phyloP scores from a whole-genome alignment of 2,329 filamentous ascomycete genomes.

The Lachnellula hyalina region DNA sequence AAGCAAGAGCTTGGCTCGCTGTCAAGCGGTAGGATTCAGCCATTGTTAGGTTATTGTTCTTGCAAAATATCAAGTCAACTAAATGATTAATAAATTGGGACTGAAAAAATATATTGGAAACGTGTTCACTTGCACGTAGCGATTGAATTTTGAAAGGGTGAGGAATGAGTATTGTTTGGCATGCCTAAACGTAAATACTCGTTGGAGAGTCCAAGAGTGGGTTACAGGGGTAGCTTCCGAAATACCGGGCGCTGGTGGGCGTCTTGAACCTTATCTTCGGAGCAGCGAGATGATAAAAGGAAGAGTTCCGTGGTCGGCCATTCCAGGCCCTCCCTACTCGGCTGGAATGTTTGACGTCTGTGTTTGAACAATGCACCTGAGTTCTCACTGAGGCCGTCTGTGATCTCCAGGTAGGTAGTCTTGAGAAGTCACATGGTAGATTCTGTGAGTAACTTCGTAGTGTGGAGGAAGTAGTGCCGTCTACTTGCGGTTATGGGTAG shows the following conservation, averaged over 20 bases:
- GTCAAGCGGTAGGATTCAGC: constrained; percentile 36
- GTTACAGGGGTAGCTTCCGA: background rate
- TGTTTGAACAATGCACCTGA: background rate
- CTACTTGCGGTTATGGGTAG: too few species aligned
- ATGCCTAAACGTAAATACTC: background rate
- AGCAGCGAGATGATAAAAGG: constrained; percentile 8
- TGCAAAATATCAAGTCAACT: background rate
- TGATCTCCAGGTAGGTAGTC: background rate
- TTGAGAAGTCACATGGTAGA: background rate
- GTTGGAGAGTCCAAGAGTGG: constrained; percentile 13
- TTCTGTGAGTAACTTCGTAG: too few species aligned
- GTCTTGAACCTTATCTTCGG: constrained; percentile 11
- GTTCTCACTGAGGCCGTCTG: background rate
- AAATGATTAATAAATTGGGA: background rate
- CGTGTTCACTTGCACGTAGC: too few species aligned
- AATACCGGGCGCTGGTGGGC: background rate
- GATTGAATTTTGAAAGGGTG: too few species aligned
- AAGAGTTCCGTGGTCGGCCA: background rate
- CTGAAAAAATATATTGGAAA: too few species aligned
- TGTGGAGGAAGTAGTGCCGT: too few species aligned
- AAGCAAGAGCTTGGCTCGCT: constrained; percentile 37
- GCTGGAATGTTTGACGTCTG: background rate
- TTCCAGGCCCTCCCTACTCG: background rate
- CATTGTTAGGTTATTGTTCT: constrained; percentile 12
- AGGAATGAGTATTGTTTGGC: background rate